Evolutionary conservation across 306 rosid species (phyloP), one percentile per base, ranked within the genome.

Genomic region (Rosa lucieae): DNA sequence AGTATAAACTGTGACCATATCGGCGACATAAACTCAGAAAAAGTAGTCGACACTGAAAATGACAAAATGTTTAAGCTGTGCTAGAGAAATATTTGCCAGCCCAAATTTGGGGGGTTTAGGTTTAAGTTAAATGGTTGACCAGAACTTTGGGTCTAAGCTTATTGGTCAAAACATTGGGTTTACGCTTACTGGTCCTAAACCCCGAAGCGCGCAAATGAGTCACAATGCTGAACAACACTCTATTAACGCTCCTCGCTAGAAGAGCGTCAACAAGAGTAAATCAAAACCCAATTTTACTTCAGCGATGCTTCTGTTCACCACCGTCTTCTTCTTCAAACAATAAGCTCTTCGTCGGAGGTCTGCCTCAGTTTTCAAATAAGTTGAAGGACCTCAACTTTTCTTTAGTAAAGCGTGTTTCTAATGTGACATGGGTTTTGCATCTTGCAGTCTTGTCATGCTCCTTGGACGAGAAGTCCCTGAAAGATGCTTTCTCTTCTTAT

Each of bases 241-340:
- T 86, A 56, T 10, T 49, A 75, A 77, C 56, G 40, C 67, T 76
- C 59, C 78, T 76, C 43, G 63, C 61, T 1, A 65, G 73, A 73
- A 78, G 74, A 80, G 20, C 85, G 70, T 43, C 74, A 29, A 78
- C 79, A 12, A 81, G 77, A 46, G 82, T 77, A 37, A 32, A 67
- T 55, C 85, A 67, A 13, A 58, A 17, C 37, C 86, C 85, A 47
- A 70, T 67, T 65, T 43, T 23, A 35, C 74, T 37, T 26, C 52
- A 32, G 47, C 86, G 93, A 52, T 81, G 79, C 81, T 89, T 67
- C 76, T 88, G 83, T 78, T 87, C 92, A 10, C 72, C 82, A 1
- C 35, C 89, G n/a, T 26, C 29, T 26, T 56, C 86, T n/a, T n/a
- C n/a, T n/a, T n/a, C n/a, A n/a, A n/a, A n/a, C n/a, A n/a, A n/a